Evolutionary conservation across 306 rosid genomes (phyloP), one percentile per base, ranked within the genome.

Genomic region (Hippophae tibetana): DNA sequence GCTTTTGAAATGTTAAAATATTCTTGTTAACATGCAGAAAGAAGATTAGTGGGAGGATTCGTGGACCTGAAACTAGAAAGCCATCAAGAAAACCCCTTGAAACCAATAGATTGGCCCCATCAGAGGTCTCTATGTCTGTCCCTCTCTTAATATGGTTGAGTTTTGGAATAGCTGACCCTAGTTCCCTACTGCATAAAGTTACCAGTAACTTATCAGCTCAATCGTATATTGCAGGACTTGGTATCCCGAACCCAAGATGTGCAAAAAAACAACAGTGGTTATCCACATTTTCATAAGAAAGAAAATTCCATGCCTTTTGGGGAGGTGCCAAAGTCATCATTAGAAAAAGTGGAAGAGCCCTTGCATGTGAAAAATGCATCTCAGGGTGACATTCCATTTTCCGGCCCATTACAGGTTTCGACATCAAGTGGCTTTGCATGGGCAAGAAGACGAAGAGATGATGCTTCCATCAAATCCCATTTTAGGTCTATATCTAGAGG

Each of bases 381-480:
- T 70, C 85, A 89, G 64, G 94, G 81, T 62, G 99, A 93, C 72
- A 74, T 93, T 76, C 90, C 99, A 56, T 82, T 76, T 61, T 85
- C 89, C 50, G 94, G 93, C 55, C 94, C 86, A 13, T 76, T 93
- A 56, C 95, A 89, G 73, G 99, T 89, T 72, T 93, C 99, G 46
- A 93, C 83, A 52, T 88, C 97, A 66, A 86, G 99, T 63, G 95
- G 99, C 62, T 93, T 93, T 71, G 90, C 99, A 14, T 93, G 99
- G 99, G 97, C 97, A 1, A 93, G 81, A 79, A 84, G 97, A 76
- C 88, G 81, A 42, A 86, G 63, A 74, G 99, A 92, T 10, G 93
- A 86, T 40, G 23, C 78, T 49, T 66, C 82, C 9, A 56, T 61
- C 46, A 75, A 87, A 82, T 75, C 94, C 18, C 95, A 89, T 63